These are phyloP conservation scores for Luvunga scandens DNA, from an alignment of 345 rosid species.

Conservation along the genomic window DNA sequence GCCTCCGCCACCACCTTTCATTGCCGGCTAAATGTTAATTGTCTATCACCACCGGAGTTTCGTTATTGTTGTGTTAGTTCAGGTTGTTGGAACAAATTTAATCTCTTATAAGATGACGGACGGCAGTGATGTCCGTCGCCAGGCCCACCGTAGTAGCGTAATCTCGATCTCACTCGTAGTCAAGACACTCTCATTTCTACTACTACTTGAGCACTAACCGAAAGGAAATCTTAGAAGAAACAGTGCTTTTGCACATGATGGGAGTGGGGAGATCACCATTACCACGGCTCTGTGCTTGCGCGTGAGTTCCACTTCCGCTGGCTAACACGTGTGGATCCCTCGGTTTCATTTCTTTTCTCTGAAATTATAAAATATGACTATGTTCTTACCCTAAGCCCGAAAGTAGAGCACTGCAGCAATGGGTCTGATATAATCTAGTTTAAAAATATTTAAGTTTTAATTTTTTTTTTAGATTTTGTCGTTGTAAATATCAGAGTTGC, in stretches of 20 bases:
- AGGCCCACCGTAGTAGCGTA: neutral
- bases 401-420: too few species aligned
- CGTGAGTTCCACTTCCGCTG: neutral
- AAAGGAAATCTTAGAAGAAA: neutral
- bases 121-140: constrained; percentile 2
- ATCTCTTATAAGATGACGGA: neutral
- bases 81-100: neutral
- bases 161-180: neutral
- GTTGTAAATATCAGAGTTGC: too few species aligned
- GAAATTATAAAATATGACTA: too few species aligned
- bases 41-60: neutral
- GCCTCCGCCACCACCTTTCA: constrained; percentile 43
- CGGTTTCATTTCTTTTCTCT: too few species aligned
- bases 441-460: too few species aligned
- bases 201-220: neutral
- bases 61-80: neutral
- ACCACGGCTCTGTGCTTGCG: neutral
- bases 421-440: too few species aligned
- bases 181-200: neutral
- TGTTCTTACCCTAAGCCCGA: too few species aligned
- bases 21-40: neutral
- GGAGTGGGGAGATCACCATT: neutral
- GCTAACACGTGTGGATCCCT: neutral
- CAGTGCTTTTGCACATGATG: constrained; percentile 6
- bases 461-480: too few species aligned